Evolutionary conservation across 352 stramenopile genomes (phyloP).

Genomic region (Globisporangium nunn): DNA sequence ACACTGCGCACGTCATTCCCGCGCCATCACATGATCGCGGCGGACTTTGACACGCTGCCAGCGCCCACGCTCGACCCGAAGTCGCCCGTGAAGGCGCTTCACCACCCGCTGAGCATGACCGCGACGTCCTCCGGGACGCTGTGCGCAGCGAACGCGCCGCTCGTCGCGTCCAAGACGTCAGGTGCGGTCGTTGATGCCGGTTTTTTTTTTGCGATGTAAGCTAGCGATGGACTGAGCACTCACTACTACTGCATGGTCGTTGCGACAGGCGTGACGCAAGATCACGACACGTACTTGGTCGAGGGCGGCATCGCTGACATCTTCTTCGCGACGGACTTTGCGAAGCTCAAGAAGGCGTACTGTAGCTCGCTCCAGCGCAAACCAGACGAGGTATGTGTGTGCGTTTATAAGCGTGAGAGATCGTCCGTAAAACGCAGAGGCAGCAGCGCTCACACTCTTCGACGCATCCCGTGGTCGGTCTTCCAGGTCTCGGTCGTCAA

Average conservation of each 20-base stretch:
- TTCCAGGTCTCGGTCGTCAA: conserved; percentile 78
- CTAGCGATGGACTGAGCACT: background rate
- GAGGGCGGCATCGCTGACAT: conserved; percentile 84
- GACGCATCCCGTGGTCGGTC: background rate
- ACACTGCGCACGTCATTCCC: conserved; percentile 72
- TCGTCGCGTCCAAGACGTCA: conserved; percentile 82
- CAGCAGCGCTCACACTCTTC: background rate
- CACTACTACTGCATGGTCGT: background rate
- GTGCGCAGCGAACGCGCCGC: conserved; percentile 73
- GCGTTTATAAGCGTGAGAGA: background rate
- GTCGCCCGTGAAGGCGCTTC: conserved; percentile 39
- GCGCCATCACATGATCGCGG: conserved; percentile 80
- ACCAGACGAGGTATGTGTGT: conserved; percentile 21
- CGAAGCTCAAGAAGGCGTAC: conserved; percentile 75
- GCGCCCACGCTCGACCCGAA: conserved; percentile 50
- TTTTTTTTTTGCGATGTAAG: too few species aligned
- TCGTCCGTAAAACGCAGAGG: too few species aligned
- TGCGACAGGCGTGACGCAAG: conserved; percentile 47
- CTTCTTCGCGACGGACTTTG: conserved; percentile 89
- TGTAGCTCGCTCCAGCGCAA: conserved; percentile 49
- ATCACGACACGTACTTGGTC: conserved; percentile 87
- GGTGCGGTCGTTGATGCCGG: conserved; percentile 12
- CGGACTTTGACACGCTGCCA: conserved; percentile 85
- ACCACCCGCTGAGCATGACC: conserved; percentile 60
- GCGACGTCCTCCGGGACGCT: conserved; percentile 62